Evolutionary conservation across 139 green algal species (phyloP), one percentile per base, ranked within the genome.

Genomic region (Closterium sp.): DNA sequence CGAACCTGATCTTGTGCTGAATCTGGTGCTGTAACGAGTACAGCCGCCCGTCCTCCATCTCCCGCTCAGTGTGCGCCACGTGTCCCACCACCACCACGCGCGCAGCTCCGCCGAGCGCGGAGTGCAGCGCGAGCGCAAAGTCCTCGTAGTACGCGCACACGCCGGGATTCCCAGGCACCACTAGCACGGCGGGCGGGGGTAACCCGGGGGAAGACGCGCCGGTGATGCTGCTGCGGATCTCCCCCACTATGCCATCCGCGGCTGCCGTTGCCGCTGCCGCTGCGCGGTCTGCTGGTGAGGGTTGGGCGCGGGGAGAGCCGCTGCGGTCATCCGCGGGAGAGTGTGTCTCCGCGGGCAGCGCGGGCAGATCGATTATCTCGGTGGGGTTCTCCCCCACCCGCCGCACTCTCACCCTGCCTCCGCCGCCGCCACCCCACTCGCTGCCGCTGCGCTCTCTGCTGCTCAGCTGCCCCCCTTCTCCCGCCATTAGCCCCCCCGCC

Each of bases 21-120:
- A 91, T 34, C 88, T 92, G 89, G n/a, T 92, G 34, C 25, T 69
- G 36, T 32, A 92, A 66, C 34, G 89, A 92, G 34, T 89, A 92
- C 34, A 88, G 83, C 19, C 89, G 84, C 23, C 81, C 76, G n/a
- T 31, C 32, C 76, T 85, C 83, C 89, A 85, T 90, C 19, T 91
- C 88, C 9, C 21, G 21, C 81, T 91, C 55, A 6, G 89, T 84
- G 86, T 89, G 76, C 33, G 28, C 89, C 33, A 92, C 69, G 64
- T 92, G 89, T 33, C 89, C 31, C 84, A 92, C 34, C 32, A 33
- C 31, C 38, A 83, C 86, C 76, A 92, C 89, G n/a, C 9, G 23
- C 12, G 83, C 89, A 30, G 10, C 35, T 4, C 32, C 83, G 28
- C 76, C 86, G 8, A 92, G 89, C 28, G 32, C n/a, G 25, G 23